Conservation (phyloP, 345 rosid genomes). For the Rhodamnia rubescens region DNA sequence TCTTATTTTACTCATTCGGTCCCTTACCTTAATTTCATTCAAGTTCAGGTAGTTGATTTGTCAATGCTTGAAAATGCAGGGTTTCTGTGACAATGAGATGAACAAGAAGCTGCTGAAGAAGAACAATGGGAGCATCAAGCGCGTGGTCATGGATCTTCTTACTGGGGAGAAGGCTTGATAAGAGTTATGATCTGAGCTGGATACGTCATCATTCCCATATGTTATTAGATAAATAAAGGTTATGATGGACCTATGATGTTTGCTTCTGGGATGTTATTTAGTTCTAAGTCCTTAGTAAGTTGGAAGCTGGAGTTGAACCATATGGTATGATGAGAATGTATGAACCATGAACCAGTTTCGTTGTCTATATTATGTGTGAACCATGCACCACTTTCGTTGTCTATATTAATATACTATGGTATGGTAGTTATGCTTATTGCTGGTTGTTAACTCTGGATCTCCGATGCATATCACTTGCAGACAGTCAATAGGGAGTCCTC, state of each 20-base stretch:
- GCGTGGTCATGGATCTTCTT: slow-evolving; percentile 87
- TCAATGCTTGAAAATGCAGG: slow-evolving; percentile 29
- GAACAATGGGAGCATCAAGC: slow-evolving; percentile 88
- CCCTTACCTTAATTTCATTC: no score
- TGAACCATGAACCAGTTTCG: background rate
- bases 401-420: background rate
- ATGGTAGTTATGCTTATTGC: background rate
- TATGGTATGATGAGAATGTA: background rate
- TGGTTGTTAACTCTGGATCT: background rate
- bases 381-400: background rate
- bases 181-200: background rate
- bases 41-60: background rate
- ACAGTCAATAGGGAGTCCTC: background rate
- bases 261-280: background rate
- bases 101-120: slow-evolving; percentile 88
- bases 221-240: background rate
- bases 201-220: background rate
- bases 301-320: background rate
- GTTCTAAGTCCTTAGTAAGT: background rate
- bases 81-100: slow-evolving; percentile 58
- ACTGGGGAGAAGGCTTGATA: slow-evolving; percentile 46
- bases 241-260: background rate
- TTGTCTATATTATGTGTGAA: background rate
- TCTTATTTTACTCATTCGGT: background rate
- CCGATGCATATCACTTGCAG: background rate